These are phyloP conservation scores for Miscanthus lutarioriparius DNA, from an alignment of 176 grass and related monocot species.

Conservation along the genomic window DNA sequence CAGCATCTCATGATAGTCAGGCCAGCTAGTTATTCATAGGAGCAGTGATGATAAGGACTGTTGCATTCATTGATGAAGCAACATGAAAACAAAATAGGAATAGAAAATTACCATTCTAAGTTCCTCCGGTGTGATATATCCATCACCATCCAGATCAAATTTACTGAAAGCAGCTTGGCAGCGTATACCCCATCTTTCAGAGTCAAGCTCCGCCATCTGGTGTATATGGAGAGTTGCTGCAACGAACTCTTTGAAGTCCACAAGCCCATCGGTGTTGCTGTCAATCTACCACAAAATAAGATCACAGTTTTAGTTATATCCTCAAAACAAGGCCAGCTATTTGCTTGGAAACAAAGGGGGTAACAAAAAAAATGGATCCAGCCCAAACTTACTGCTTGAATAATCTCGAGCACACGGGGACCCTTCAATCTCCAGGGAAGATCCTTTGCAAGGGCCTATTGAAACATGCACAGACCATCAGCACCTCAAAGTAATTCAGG, in stretches of 20 bases:
- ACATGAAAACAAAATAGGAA: constrained; percentile 34
- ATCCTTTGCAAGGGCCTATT: constrained; percentile 95
- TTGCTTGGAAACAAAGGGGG: constrained; percentile 4
- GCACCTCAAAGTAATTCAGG: not conserved
- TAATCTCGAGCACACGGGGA: constrained; percentile 87
- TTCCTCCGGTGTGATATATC: constrained; percentile 96
- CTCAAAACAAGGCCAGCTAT: not conserved
- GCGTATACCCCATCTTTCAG: constrained; percentile 75
- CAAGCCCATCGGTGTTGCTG: constrained; percentile 95
- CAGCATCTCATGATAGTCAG: constrained; percentile 9
- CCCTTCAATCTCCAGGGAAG: constrained; percentile 94
- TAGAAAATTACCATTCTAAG: constrained; percentile 81
- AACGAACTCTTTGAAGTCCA: constrained; percentile 95
- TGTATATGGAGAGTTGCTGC: constrained; percentile 95
- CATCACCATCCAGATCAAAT: constrained; percentile 95
- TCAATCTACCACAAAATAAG: constrained; percentile 61
- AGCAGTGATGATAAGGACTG: constrained; percentile 6
- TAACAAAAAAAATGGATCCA: not conserved
- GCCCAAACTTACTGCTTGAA: constrained; percentile 72
- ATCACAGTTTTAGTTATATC: constrained; percentile 33
- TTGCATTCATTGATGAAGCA: not conserved
- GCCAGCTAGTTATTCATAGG: not conserved
- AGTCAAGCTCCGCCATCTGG: constrained; percentile 94
- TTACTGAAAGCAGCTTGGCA: constrained; percentile 93
- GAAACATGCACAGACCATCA: constrained; percentile 34